Evolutionary conservation across 2,329 filamentous ascomycete species (phyloP).

Genomic region (Chrysosporium keratinophilum): DNA sequence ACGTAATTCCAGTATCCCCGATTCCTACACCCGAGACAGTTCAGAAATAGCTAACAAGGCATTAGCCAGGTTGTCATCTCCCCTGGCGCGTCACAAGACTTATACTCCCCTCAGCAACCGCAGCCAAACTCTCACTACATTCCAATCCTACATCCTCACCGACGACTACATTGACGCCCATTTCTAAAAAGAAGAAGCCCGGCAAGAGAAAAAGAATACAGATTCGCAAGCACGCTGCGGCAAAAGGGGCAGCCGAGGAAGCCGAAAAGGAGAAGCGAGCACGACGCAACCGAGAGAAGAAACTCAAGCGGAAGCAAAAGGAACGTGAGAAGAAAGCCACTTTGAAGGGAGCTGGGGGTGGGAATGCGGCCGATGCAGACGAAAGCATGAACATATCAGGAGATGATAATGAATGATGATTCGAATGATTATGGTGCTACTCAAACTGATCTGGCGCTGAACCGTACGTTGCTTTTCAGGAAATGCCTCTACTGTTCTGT

Average conservation of each 20-base stretch:
- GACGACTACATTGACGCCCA: conserved; percentile 19
- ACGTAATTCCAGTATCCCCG: conserved; percentile 14
- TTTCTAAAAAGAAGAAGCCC: conserved; percentile 28
- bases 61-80: conserved; percentile 33
- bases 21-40: not conserved
- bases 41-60: conserved; percentile 3
- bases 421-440: not conserved
- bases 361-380: not conserved
- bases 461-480: not conserved
- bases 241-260: conserved; percentile 21
- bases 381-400: not conserved
- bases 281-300: conserved; percentile 18
- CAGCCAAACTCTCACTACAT: not conserved
- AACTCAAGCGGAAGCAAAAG: conserved; percentile 17
- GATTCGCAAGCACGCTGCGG: conserved; percentile 27
- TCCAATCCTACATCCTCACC: conserved; percentile 18
- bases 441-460: too few species aligned
- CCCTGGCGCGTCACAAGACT: conserved; percentile 34
- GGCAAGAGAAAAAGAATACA: conserved; percentile 36
- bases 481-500: not conserved
- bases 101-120: conserved; percentile 19
- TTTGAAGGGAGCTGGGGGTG: not conserved
- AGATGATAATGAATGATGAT: not conserved
- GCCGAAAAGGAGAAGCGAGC: conserved; percentile 18
- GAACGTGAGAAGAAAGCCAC: conserved; percentile 18